Percentiles rank a stretch among this genome's conserved stretches.
These are phyloP conservation scores for Wickerhamiella azymoides DNA, from an alignment of 805 yeast species.

Conservation along the genomic window DNA sequence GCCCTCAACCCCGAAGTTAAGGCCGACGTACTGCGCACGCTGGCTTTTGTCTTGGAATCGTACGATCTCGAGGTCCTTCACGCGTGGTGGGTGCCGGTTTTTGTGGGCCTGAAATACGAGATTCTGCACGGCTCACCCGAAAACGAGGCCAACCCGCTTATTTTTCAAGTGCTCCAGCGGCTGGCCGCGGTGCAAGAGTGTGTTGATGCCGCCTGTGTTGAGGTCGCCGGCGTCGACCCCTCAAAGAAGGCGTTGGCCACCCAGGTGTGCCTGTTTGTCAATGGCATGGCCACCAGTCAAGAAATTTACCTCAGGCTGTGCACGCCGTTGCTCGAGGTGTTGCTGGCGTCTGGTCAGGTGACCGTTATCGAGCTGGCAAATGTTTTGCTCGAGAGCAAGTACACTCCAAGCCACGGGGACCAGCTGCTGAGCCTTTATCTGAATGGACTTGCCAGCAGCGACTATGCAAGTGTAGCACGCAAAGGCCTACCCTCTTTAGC, in stretches of 20 bases:
- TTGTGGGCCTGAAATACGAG: conserved; percentile 84
- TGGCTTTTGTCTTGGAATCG: conserved; percentile 39
- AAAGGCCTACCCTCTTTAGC: conserved; percentile 49
- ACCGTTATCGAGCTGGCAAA: conserved; percentile 6
- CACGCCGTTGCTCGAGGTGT: conserved; percentile 29
- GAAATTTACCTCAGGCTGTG: conserved; percentile 6
- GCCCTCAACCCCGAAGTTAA: conserved; percentile 28
- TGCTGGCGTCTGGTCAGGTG: background rate
- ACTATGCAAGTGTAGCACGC: conserved; percentile 52
- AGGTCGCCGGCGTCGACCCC: conserved; percentile 3
- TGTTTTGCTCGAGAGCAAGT: conserved; percentile 20
- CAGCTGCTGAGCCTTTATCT: conserved; percentile 50
- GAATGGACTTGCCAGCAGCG: conserved; percentile 52
- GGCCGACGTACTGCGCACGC: conserved; percentile 54
- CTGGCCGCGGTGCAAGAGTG: conserved; percentile 28
- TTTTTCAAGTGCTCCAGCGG: conserved; percentile 33
- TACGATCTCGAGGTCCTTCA: conserved; percentile 39
- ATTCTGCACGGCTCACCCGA: conserved; percentile 66
- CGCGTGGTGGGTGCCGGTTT: conserved; percentile 55
- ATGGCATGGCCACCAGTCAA: conserved; percentile 7
- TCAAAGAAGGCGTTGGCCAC: conserved; percentile 7
- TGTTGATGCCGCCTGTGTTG: conserved; percentile 22
- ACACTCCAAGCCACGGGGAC: conserved; percentile 39
- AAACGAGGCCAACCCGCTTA: conserved; percentile 27
- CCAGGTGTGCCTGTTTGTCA: conserved; percentile 8